Evolutionary conservation across 495 filamentous ascomycete genomes (phyloP), one percentile per base, ranked within the genome.

Genomic region (Penicillium arizonense): DNA sequence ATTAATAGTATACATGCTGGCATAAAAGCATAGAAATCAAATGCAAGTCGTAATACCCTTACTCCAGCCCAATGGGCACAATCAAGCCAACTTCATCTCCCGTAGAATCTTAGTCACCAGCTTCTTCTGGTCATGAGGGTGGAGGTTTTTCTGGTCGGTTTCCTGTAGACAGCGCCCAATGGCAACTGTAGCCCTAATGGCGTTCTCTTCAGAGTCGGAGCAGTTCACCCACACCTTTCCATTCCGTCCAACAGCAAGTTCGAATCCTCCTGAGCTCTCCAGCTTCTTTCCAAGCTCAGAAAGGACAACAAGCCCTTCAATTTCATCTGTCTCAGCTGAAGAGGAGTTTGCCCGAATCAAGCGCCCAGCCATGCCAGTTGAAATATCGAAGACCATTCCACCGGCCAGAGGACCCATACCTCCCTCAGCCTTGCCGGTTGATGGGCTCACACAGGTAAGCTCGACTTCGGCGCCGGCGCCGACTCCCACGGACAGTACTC

Each of bases 211-310:
- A 12, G 84, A 87, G 43, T 85, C 82, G 2, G 74, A 72, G 52
- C 77, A 81, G 57, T 90, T 82, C 14, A 97, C 86, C 94, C 94
- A 97, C 33, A 97, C 81, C 73, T 82, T 87, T 18, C 94, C 94
- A 68, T 98, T 98, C 65, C 92, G 84, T 20, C 95, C 95, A 23
- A 96, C 90, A 4, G 94, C 94, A 52, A 94, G 85, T 76, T 98
- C 94, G 71, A 97, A 98, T n/a, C 75, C 75, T 14, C 75, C 75
- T 10, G 68, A 51, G 44, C 82, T 80, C 38, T 93, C 74, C 43
- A 86, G 77, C 38, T 84, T 88, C 59, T 80, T 84, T 13, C 86
- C 92, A n/a, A 97, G 71, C 60, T 91, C 88, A 52, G 96, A 90
- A 44, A 97, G 67, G 16, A 97, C 67, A 4, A 77, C 81, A 24